Evolutionary conservation across 768 basidiomycete genomes (phyloP).

Genomic region (Dentipellis sp.): DNA sequence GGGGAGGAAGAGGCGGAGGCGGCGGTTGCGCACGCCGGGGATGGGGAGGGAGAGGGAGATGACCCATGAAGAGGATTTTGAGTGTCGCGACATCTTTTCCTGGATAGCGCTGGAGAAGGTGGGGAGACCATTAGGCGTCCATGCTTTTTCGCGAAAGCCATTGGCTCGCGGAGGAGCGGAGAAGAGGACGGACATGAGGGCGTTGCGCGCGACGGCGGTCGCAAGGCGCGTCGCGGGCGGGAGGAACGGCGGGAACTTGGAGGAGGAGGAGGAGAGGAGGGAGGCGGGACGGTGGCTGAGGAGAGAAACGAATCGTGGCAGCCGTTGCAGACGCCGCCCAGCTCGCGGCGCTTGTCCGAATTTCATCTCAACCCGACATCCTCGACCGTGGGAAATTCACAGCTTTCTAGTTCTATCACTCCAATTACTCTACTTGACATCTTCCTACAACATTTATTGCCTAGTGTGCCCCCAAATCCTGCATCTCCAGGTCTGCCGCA

Average conservation of each 20-base stretch:
- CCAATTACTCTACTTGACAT: neutral
- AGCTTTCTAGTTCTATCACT: neutral
- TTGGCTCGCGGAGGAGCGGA: slow-evolving; percentile 35
- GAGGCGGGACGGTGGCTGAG: no score
- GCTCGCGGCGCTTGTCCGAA: no score
- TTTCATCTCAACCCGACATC: no score
- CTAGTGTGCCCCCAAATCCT: slow-evolving; percentile 36
- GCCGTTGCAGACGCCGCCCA: no score
- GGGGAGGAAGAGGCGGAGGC: slow-evolving; percentile 47
- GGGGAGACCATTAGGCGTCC: slow-evolving; percentile 34
- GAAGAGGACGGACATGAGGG: slow-evolving; percentile 30
- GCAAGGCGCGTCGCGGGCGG: neutral
- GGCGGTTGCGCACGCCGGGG: slow-evolving; percentile 47
- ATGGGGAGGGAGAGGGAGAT: slow-evolving; percentile 49
- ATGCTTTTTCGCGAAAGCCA: slow-evolving; percentile 35
- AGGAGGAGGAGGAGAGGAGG: neutral
- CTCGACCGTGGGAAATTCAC: neutral
- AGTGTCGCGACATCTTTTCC: slow-evolving; percentile 52
- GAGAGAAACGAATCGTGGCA: neutral
- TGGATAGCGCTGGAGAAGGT: slow-evolving; percentile 48
- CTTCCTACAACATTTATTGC: slow-evolving; percentile 4
- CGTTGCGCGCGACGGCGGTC: neutral
- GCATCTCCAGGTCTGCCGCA: slow-evolving; percentile 64
- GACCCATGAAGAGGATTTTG: slow-evolving; percentile 43
- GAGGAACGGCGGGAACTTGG: neutral